Evolutionary conservation across 805 yeast genomes (phyloP), one percentile per base, ranked within the genome.

Genomic region (Spathaspora gorwiae): DNA sequence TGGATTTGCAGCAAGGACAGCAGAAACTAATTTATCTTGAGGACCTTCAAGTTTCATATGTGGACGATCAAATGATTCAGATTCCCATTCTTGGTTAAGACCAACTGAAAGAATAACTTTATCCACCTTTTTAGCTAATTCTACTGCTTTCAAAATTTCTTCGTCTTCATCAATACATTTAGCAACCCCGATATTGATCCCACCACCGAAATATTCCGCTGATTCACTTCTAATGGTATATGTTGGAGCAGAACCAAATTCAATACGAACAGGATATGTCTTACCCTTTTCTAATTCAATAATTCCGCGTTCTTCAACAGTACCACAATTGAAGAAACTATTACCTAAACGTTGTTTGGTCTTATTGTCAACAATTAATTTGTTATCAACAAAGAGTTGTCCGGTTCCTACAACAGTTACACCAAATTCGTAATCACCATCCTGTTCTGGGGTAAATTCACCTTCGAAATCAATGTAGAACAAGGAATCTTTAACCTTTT

Each of bases 341-440:
- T 60, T 54, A 13, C 84, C 86, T 26, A 52, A 57, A 7, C 50
- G 61, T 64, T 81, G 86, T 26, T 68, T 56, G 35, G 79, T 74
- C 52, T 70, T 73, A 62, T 81, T 80, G 56, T 81, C 84, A 40
- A 79, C 75, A 35, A 81, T 65, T 47, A 79, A 62, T 54, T 73
- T 54, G 48, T 61, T 83, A 53, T 82, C 71, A 42, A 81, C 59
- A 52, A 66, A 82, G 29, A 82, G 51, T 53, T 71, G 70, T 19
- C 78, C 84, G 36, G 83, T 77, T 27, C 87, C 87, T 42, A 64
- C 54, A 19, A 72, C 76, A 26, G 75, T 58, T 38, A 75, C 54
- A 37, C 84, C 84, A 50, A 81, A 74, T 44, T 72, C 75, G 53
- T 75, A 81, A 9, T 59, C 68, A 8, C 75, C 83, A 37, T 70